Percentiles rank a stretch among this genome's conserved stretches.
phyloP scores from a whole-genome alignment of 2,329 filamentous ascomycete genomes.

The Colletotrichum sp. region DNA sequence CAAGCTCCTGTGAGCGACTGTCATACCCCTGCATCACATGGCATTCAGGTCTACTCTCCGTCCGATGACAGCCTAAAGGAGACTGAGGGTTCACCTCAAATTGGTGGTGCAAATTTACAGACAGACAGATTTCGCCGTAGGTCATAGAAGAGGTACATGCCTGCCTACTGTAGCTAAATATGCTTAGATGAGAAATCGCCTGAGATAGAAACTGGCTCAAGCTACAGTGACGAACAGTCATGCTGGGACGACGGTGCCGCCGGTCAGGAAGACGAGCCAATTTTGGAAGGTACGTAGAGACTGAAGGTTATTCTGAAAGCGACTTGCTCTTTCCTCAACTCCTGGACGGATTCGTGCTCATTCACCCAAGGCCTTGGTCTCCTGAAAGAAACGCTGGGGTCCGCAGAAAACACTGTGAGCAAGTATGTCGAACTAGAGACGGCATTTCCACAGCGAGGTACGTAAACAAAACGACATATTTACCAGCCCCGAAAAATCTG shows the following conservation, averaged over 20 bases:
- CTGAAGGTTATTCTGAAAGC: not conserved
- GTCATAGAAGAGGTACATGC: not conserved
- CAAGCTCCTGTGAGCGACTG: not conserved
- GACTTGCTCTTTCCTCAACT: not conserved
- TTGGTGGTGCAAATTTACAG: not conserved
- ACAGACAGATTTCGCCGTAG: not conserved
- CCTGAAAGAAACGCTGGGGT: not conserved
- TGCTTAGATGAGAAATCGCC: not conserved
- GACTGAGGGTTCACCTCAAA: not conserved
- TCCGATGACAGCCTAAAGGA: not conserved
- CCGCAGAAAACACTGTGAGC: not conserved
- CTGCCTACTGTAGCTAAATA: not conserved
- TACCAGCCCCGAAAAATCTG: not conserved
- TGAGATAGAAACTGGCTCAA: not conserved
- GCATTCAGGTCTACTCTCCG: not conserved
- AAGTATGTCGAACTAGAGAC: not conserved
- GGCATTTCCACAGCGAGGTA: constrained; percentile 7
- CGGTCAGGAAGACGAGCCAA: not conserved
- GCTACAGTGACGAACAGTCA: not conserved
- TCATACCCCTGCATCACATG: not conserved
- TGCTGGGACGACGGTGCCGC: not conserved
- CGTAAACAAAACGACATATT: not conserved
- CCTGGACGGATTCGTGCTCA: not conserved
- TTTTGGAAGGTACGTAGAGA: not conserved
- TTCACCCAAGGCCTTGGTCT: not conserved